Conservation (phyloP, 108 stramenopile genomes). For the Bacterosira constricta region DNA sequence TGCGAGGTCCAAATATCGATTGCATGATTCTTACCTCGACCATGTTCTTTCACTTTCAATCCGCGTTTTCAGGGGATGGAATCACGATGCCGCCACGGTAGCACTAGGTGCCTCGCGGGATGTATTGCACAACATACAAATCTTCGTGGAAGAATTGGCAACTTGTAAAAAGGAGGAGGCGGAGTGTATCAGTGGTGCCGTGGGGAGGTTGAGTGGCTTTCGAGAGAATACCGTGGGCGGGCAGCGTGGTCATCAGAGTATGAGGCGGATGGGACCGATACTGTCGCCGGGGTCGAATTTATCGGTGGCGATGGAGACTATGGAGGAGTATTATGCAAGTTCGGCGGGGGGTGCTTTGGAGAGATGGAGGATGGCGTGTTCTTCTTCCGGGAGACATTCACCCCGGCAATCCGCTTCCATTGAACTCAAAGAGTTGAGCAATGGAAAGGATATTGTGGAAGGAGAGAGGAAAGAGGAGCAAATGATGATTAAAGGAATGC, state of each 20-base stretch:
- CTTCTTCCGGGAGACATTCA: not conserved
- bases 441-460: not conserved
- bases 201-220: conserved; percentile 1
- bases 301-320: conserved; percentile 35
- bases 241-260: not conserved
- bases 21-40: no score
- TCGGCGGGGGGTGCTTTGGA: conserved; percentile 47
- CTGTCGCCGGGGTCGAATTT: conserved; percentile 32
- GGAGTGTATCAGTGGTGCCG: conserved; percentile 1
- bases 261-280: conserved; percentile 42
- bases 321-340: conserved; percentile 57
- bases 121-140: conserved; percentile 10
- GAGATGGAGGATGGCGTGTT: conserved; percentile 49
- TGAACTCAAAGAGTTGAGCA: not conserved
- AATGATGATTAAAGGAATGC: conserved; percentile 29
- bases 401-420: not conserved
- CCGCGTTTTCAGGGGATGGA: no score
- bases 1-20: no score
- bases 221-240: not conserved
- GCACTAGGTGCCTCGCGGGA: conserved; percentile 14
- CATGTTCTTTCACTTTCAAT: no score
- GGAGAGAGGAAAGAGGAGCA: not conserved
- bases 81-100: conserved; percentile 22
- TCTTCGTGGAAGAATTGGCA: conserved; percentile 28
- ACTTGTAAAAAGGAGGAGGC: conserved; percentile 11